Percentiles rank a stretch among this genome's conserved stretches.
Conservation (phyloP, 2,329 filamentous ascomycete species). For the Exutisphaerella laricina region DNA sequence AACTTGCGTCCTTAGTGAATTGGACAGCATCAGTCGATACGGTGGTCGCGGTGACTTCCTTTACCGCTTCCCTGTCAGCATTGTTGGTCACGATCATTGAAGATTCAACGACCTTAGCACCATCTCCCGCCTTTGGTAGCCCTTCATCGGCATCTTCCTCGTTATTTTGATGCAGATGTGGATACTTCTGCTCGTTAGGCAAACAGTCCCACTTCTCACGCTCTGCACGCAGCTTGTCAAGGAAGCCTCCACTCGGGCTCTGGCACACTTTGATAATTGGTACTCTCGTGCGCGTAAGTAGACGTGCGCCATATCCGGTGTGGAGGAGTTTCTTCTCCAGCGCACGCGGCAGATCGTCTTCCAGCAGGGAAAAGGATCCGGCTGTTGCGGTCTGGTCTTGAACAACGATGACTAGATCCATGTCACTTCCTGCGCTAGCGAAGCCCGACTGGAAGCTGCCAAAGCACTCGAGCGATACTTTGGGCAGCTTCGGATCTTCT, state of each 20-base stretch:
- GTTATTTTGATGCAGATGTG: conserved; percentile 26
- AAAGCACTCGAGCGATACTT: conserved; percentile 67
- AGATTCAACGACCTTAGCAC: neutral
- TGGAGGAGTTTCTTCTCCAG: conserved; percentile 70
- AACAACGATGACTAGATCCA: conserved; percentile 78
- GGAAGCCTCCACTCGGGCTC: conserved; percentile 57
- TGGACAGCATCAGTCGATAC: neutral
- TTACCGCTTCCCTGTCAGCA: no score
- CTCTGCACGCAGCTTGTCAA: conserved; percentile 56
- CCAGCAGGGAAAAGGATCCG: conserved; percentile 39
- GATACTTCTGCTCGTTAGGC: conserved; percentile 43
- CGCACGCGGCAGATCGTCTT: conserved; percentile 59
- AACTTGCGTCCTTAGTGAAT: neutral
- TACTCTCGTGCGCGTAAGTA: conserved; percentile 72
- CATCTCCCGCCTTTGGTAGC: conserved; percentile 1
- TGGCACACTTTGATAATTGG: conserved; percentile 86
- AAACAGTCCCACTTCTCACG: conserved; percentile 65
- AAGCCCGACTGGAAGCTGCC: conserved; percentile 81
- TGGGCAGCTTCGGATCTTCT: conserved; percentile 39
- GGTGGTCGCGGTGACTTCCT: neutral
- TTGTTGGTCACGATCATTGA: neutral
- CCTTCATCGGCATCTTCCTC: conserved; percentile 17
- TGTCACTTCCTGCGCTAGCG: conserved; percentile 79
- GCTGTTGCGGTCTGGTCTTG: conserved; percentile 30
- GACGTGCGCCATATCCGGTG: conserved; percentile 65